Evolutionary conservation across 192 early-diverging fungal genomes (phyloP).

Genomic region (Blastocladiella britannica): DNA sequence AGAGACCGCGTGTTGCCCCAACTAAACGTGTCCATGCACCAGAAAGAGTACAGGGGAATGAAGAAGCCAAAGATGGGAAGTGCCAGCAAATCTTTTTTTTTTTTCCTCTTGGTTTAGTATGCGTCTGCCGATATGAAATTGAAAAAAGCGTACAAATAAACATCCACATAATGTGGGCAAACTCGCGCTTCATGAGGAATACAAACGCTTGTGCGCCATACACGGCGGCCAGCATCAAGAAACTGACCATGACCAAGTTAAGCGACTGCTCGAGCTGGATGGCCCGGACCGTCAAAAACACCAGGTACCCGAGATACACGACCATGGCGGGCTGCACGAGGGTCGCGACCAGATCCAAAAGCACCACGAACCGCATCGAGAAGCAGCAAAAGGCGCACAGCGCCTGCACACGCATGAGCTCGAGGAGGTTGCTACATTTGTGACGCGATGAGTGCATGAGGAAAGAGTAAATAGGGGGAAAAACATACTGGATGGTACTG

Average conservation of each 20-base stretch:
- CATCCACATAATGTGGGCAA: conserved; percentile 92
- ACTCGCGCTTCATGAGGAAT: conserved; percentile 63
- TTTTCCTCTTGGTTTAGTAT: conserved; percentile 12
- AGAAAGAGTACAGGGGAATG: conserved; percentile 38
- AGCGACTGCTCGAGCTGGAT: conserved; percentile 56
- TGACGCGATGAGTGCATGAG: too few relatives aligned
- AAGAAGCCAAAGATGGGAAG: conserved; percentile 30
- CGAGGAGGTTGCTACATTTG: conserved; percentile 94
- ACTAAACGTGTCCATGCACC: conserved; percentile 40
- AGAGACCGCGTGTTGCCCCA: conserved; percentile 53
- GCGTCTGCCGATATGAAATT: too few relatives aligned
- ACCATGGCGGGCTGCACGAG: conserved; percentile 81
- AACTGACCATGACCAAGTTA: conserved; percentile 53
- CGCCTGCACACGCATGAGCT: conserved; percentile 76
- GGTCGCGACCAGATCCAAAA: conserved; percentile 82
- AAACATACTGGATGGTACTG: conserved; percentile 95
- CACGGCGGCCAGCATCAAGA: conserved; percentile 64
- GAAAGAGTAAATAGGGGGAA: too few relatives aligned
- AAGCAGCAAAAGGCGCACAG: conserved; percentile 94
- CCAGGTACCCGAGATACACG: conserved; percentile 66
- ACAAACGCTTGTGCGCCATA: conserved; percentile 80
- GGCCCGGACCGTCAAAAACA: conserved; percentile 36
- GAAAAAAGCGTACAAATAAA: too few relatives aligned
- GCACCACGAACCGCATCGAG: conserved; percentile 90
- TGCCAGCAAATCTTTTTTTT: conserved; percentile 26